Base-by-base conservation (phyloP, 768 basidiomycete species). In the Boletus tomentosulus region DNA sequence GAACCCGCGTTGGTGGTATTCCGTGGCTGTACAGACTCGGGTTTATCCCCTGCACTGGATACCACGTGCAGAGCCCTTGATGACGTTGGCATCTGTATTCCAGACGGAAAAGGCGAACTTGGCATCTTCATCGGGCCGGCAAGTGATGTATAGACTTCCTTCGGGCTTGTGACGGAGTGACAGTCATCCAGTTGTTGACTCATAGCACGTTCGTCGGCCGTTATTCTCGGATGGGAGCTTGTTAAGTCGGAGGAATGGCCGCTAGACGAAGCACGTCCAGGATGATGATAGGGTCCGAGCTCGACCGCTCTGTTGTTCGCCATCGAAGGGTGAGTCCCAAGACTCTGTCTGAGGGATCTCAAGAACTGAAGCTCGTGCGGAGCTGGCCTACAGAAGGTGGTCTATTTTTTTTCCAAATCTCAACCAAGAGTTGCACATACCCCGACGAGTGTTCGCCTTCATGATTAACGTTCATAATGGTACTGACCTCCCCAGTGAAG, bases 321-420 rank as follows among this genome's bases (percentile, higher is more conserved):
- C 19, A 19, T 43, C 35, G 22, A 8, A 6, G 34, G 19, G 6
- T 41, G 15, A 2, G n/a, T 37, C 31, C 51, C 51, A 19, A 61
- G 45, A 22, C 48, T 52, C n/a, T 50, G 41, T 24, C 27, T 15
- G 12, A 60, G 39, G 47, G 41, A 48, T 12, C 16, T 46, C 33
- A 53, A 11, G 47, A 60, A 56, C 35, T n/a, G 50, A 35, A 47
- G 45, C 24, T 60, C 51, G 38, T 53, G 54, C 5, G 38, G 43
- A 38, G 54, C 59, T 19, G 6, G 12, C 8, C 59, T 60, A 30
- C 25, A 13, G 33, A 37, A 2, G 6, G 37, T 51, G 42, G 13
- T 22, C 7, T 3, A 15, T 6, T 42, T 19, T 43, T 27, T 45
- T 8, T 25, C 11, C 31, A 24, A 30, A 34, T 41, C 3, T 30